Evolutionary conservation across 148 eudicot species (phyloP), one percentile per base, ranked within the genome.

Genomic region (Spergularia marina): DNA sequence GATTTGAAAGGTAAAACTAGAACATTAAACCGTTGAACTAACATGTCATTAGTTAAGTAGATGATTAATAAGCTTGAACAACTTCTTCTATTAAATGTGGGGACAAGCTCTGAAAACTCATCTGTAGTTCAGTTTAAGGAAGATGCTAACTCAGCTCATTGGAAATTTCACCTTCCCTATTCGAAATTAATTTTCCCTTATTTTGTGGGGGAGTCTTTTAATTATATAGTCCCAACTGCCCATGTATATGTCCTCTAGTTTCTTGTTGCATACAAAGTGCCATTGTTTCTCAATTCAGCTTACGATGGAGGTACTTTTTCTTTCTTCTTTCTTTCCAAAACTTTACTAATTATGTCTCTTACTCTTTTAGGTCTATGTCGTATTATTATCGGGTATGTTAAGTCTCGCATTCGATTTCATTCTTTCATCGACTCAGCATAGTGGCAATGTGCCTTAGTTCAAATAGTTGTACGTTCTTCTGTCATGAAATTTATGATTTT

Each of bases 11-110:
- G 66, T 66, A 53, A 60, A 17, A 79, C 14, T 66, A 59, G 21
- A 73, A 60, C 63, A 60, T 60, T 57, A 74, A 80, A 65, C 60
- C 44, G 83, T 80, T 80, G 79, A 80, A 71, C 79, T 44, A 80
- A 80, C 83, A 1, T 54, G 53, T 76, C 79, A 80, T 70, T 75
- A 70, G 79, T 80, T 71, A 80, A 75, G 79, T 75, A 76, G 17
- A 71, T 80, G 83, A 80, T 64, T 64, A 64, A 68, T 76, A 80
- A 80, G 73, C 79, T 44, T 71, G 73, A 80, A 80, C 79, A 12
- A 80, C 79, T 65, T 17, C 36, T 6, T 53, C 64, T 53, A 18
- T 63, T 56, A 65, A 17, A 76, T 30, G 76, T 76, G 58, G 75
- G 73, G 74, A 39, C 82, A 67, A 11, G 8, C 39, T 17, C 17